Evolutionary conservation across 2,329 filamentous ascomycete genomes (phyloP).

Genomic region (Diaporthe velutina): DNA sequence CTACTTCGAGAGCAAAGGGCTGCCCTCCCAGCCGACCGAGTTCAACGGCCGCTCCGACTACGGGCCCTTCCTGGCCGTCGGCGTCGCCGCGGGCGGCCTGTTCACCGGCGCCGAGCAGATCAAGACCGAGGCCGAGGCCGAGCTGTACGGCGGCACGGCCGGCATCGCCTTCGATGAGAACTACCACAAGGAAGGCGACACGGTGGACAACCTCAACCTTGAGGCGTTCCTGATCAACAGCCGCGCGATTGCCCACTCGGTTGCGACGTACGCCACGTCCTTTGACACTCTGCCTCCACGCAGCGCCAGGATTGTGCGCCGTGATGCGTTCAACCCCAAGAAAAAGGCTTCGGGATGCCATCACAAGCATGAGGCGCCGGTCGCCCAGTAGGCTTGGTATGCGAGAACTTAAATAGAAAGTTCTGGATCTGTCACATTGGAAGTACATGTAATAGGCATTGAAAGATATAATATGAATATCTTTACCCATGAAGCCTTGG

Average conservation of each 20-base stretch:
- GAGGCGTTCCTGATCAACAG: slow-evolving; percentile 61
- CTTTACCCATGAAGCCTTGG: not conserved
- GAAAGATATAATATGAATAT: not conserved
- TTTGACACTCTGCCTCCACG: slow-evolving; percentile 50
- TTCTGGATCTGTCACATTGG: too few species aligned
- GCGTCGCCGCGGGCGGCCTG: slow-evolving; percentile 76
- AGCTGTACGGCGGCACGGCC: slow-evolving; percentile 72
- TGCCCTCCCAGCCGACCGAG: slow-evolving; percentile 69
- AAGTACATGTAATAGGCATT: too few species aligned
- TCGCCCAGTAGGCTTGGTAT: not conserved
- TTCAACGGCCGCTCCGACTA: slow-evolving; percentile 71
- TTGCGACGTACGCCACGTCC: slow-evolving; percentile 56
- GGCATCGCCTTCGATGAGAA: slow-evolving; percentile 61
- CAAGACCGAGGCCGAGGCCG: slow-evolving; percentile 66
- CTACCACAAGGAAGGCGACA: slow-evolving; percentile 61
- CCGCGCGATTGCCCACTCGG: slow-evolving; percentile 56
- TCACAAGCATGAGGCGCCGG: slow-evolving; percentile 18
- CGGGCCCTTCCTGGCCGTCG: slow-evolving; percentile 74
- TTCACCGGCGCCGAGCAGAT: slow-evolving; percentile 69
- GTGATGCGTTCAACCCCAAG: not conserved
- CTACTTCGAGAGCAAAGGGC: slow-evolving; percentile 53
- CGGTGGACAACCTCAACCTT: slow-evolving; percentile 46
- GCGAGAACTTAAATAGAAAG: not conserved
- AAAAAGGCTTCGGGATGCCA: slow-evolving; percentile 8
- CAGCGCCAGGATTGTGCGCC: not conserved